Evolutionary conservation across 2,329 filamentous ascomycete genomes (phyloP).

Genomic region (Remersonia thermophila): DNA sequence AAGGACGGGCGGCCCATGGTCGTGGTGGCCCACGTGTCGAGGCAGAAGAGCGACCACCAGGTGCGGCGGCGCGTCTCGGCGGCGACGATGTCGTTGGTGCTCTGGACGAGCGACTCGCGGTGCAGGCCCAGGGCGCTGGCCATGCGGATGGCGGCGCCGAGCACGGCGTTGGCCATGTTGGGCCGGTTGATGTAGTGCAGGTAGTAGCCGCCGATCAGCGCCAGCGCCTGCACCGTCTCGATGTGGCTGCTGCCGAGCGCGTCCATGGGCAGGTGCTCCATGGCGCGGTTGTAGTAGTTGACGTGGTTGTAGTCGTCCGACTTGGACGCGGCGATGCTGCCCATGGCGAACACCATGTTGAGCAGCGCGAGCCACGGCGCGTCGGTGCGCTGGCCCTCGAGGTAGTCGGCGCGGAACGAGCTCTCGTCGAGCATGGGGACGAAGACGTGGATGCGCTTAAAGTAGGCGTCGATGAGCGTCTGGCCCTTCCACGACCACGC

Average conservation of each 20-base stretch:
- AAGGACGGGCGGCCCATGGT: conserved; percentile 60
- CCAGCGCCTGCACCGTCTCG: conserved; percentile 61
- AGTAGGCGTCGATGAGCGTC: conserved; percentile 62
- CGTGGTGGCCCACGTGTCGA: conserved; percentile 63
- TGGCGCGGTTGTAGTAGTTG: conserved; percentile 56
- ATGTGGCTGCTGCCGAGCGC: conserved; percentile 57
- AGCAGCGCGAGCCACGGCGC: conserved; percentile 58
- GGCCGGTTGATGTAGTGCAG: conserved; percentile 67
- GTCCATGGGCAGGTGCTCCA: conserved; percentile 53
- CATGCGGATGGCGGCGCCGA: conserved; percentile 60
- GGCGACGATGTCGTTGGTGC: conserved; percentile 35
- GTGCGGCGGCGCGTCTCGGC: conserved; percentile 53
- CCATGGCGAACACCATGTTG: conserved; percentile 67
- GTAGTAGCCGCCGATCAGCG: conserved; percentile 63
- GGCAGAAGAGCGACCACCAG: conserved; percentile 64
- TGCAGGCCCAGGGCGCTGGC: conserved; percentile 63
- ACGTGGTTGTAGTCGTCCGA: conserved; percentile 55
- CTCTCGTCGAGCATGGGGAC: conserved; percentile 63
- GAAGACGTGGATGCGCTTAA: conserved; percentile 59
- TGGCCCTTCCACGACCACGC: conserved; percentile 53
- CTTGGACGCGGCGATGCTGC: conserved; percentile 55
- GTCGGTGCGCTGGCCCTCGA: conserved; percentile 50
- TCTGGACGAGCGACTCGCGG: conserved; percentile 41
- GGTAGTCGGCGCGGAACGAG: conserved; percentile 53
- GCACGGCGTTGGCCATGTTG: conserved; percentile 62